Conservation (phyloP, 768 basidiomycete genomes). For the Astraeus odoratus region DNA sequence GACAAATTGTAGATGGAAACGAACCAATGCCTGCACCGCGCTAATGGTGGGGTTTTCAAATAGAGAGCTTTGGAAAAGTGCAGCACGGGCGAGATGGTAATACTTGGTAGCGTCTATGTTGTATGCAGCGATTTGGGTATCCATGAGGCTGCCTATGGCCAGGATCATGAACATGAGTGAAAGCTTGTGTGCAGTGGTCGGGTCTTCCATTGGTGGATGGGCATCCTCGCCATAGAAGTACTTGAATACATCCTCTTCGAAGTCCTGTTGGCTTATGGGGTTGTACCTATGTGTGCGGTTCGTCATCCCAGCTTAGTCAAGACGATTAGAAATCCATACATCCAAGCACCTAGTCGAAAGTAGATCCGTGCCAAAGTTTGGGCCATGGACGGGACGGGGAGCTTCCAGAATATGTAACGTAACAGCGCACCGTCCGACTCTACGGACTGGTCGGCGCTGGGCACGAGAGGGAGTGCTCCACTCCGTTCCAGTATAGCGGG, state of each 20-base stretch:
- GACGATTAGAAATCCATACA: too few species aligned
- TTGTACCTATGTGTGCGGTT: conserved; percentile 55
- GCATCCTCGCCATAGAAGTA: conserved; percentile 47
- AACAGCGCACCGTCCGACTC: conserved; percentile 41
- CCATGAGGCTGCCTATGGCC: conserved; percentile 59
- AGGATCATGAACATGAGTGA: conserved; percentile 61
- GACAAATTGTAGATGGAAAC: conserved; percentile 17
- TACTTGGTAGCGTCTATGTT: conserved; percentile 66
- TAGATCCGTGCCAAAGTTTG: conserved; percentile 55
- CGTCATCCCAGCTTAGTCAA: too few species aligned
- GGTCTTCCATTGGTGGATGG: conserved; percentile 41
- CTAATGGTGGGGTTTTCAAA: conserved; percentile 64
- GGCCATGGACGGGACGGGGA: conserved; percentile 56
- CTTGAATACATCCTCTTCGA: conserved; percentile 52
- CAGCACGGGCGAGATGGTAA: conserved; percentile 57
- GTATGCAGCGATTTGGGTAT: conserved; percentile 48
- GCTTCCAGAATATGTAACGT: conserved; percentile 59
- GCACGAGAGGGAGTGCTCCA: conserved; percentile 55
- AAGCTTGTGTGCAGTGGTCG: conserved; percentile 51
- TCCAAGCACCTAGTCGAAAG: conserved; percentile 63
- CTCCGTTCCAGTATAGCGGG: conserved; percentile 58
- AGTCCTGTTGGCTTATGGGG: conserved; percentile 52
- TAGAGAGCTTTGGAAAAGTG: conserved; percentile 56
- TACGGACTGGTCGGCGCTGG: conserved; percentile 31
- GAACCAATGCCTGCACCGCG: conserved; percentile 60